These are phyloP conservation scores for Isabelozyma rhagii DNA, from an alignment of 805 yeast genomes.

Conservation along the genomic window DNA sequence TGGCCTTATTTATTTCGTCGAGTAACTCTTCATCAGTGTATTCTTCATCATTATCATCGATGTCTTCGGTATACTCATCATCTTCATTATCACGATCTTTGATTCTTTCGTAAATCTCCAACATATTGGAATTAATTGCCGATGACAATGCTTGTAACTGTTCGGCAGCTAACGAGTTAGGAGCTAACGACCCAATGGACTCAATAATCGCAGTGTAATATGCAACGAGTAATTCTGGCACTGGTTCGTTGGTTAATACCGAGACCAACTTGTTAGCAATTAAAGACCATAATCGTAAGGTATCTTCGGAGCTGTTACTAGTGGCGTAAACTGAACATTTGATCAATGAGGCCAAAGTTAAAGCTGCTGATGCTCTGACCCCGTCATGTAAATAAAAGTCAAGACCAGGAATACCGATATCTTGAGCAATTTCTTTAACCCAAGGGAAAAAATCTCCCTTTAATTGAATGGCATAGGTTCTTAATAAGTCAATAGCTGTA, in stretches of 20 bases:
- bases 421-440: slow-evolving; percentile 72
- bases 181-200: slow-evolving; percentile 66
- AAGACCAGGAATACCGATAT: slow-evolving; percentile 82
- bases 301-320: slow-evolving; percentile 56
- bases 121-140: slow-evolving; percentile 57
- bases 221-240: slow-evolving; percentile 75
- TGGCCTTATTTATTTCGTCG: slow-evolving; percentile 77
- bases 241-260: slow-evolving; percentile 73
- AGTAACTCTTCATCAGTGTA: slow-evolving; percentile 89
- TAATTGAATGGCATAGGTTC: slow-evolving; percentile 80
- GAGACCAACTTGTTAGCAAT: slow-evolving; percentile 65
- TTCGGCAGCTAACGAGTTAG: slow-evolving; percentile 50
- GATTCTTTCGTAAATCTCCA: slow-evolving; percentile 68
- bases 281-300: slow-evolving; percentile 67
- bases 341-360: slow-evolving; percentile 74
- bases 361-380: slow-evolving; percentile 88
- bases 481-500: slow-evolving; percentile 82
- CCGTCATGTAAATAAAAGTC: slow-evolving; percentile 93
- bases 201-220: slow-evolving; percentile 71
- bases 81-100: slow-evolving; percentile 70
- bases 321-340: slow-evolving; percentile 57
- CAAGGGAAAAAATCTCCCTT: slow-evolving; percentile 81
- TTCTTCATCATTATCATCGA: slow-evolving; percentile 77
- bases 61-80: slow-evolving; percentile 85
- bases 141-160: slow-evolving; percentile 57